Conservation (phyloP, 192 early-diverging fungal species). For the Coemansia sp. region DNA sequence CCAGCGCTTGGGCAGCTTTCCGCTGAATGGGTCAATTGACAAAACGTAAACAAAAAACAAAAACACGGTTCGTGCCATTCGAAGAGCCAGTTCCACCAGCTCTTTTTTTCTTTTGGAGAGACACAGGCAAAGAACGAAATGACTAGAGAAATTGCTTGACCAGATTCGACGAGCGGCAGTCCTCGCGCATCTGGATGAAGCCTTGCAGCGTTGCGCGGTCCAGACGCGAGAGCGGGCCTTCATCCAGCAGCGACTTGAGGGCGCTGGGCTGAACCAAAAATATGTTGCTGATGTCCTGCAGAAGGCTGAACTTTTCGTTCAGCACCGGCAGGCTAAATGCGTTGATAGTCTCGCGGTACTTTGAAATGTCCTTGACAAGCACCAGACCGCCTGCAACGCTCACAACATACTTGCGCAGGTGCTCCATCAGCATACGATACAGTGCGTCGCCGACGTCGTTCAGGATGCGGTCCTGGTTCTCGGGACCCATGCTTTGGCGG, state of each 20-base stretch:
- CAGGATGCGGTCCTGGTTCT: conserved; percentile 80
- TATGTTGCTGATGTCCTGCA: conserved; percentile 90
- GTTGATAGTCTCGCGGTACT: conserved; percentile 85
- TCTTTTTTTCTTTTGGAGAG: not conserved
- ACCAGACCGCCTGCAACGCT: conserved; percentile 86
- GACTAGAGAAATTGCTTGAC: conserved; percentile 32
- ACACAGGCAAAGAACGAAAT: not conserved
- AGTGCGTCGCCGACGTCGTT: conserved; percentile 78
- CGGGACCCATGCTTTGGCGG: conserved; percentile 61
- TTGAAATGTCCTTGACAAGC: conserved; percentile 89
- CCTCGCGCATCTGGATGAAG: conserved; percentile 87
- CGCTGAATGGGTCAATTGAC: conserved; percentile 9
- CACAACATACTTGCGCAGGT: conserved; percentile 85
- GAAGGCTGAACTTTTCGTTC: conserved; percentile 83
- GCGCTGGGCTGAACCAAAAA: conserved; percentile 92
- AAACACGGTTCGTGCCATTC: too few relatives aligned
- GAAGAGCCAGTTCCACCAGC: too few relatives aligned
- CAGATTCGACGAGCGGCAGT: conserved; percentile 63
- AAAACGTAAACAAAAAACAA: conserved; percentile 16
- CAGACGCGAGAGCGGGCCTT: conserved; percentile 79
- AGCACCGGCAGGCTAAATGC: conserved; percentile 72
- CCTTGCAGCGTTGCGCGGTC: conserved; percentile 78
- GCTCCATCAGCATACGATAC: conserved; percentile 86
- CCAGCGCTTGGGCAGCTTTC: not conserved
- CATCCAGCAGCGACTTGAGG: conserved; percentile 81